Percentiles rank a stretch among this genome's conserved stretches.
Conservation (phyloP, 2,329 filamentous ascomycete species). For the Aspergillus sp. region DNA sequence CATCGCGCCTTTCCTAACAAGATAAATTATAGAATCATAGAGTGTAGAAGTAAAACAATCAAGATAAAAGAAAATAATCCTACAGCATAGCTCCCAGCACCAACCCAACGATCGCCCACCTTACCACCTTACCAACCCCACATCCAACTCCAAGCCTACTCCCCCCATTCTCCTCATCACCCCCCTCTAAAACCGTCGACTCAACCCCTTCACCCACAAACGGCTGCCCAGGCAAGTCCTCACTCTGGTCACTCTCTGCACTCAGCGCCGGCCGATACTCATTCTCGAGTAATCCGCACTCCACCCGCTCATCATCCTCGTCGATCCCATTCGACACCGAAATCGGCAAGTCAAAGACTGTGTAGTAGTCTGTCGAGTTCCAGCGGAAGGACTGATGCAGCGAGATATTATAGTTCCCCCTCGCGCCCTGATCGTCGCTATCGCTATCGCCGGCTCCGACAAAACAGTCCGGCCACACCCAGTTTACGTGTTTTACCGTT, state of each 20-base stretch:
- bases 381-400: constrained; percentile 72
- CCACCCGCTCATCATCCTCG: constrained; percentile 27
- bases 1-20: too few species aligned
- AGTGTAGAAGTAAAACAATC: neutral
- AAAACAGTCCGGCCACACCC: constrained; percentile 72
- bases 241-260: constrained; percentile 24
- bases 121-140: neutral
- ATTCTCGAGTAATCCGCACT: constrained; percentile 33
- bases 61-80: neutral
- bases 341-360: constrained; percentile 72
- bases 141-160: neutral
- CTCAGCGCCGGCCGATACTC: constrained; percentile 21
- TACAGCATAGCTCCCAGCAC: constrained; percentile 1
- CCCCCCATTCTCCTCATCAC: neutral
- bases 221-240: constrained; percentile 28
- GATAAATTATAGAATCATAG: too few species aligned
- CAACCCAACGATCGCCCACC: constrained; percentile 14
- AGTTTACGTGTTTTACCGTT: constrained; percentile 75
- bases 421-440: constrained; percentile 53
- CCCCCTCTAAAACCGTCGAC: neutral
- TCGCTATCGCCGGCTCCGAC: constrained; percentile 64
- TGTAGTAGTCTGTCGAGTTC: constrained; percentile 68
- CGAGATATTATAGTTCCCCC: constrained; percentile 71
- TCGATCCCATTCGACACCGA: constrained; percentile 68
- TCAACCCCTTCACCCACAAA: constrained; percentile 22